phyloP scores from a whole-genome alignment of 2,329 filamentous ascomycete genomes.

The Stachybotrys chartarum region DNA sequence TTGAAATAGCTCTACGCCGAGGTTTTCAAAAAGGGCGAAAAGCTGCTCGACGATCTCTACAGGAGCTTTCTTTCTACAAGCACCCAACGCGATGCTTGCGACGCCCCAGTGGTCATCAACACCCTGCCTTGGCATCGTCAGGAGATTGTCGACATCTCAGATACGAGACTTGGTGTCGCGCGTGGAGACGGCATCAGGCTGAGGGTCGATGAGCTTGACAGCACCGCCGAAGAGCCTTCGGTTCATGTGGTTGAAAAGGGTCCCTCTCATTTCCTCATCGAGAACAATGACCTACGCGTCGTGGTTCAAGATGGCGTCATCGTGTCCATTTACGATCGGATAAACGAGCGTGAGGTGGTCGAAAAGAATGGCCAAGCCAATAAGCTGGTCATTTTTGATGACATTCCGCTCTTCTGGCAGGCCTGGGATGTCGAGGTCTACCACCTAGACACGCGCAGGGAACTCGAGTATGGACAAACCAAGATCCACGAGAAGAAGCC shows the following conservation, averaged over 20 bases:
- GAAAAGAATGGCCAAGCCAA: conserved; percentile 70
- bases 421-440: conserved; percentile 98
- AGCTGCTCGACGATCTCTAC: conserved; percentile 63
- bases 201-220: conserved; percentile 42
- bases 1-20: conserved; percentile 62
- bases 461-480: conserved; percentile 62
- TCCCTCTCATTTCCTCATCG: conserved; percentile 64
- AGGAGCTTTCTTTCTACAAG: conserved; percentile 56
- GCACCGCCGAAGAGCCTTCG: conserved; percentile 32
- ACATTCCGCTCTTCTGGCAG: conserved; percentile 96
- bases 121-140: conserved; percentile 80
- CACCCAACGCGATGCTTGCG: conserved; percentile 28
- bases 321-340: conserved; percentile 73
- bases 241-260: conserved; percentile 44
- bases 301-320: conserved; percentile 70
- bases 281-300: conserved; percentile 71
- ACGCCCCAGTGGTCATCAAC: conserved; percentile 62
- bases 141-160: conserved; percentile 62
- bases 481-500: conserved; percentile 63
- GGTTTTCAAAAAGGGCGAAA: conserved; percentile 70
- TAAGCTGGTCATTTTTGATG: conserved; percentile 90
- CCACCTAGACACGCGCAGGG: conserved; percentile 79
- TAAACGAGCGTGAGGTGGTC: conserved; percentile 69
- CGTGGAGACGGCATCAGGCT: conserved; percentile 49
- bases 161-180: conserved; percentile 44